Conservation (phyloP, 225 moss, liverwort and hornwort genomes). For the Marchantia paleacea region DNA sequence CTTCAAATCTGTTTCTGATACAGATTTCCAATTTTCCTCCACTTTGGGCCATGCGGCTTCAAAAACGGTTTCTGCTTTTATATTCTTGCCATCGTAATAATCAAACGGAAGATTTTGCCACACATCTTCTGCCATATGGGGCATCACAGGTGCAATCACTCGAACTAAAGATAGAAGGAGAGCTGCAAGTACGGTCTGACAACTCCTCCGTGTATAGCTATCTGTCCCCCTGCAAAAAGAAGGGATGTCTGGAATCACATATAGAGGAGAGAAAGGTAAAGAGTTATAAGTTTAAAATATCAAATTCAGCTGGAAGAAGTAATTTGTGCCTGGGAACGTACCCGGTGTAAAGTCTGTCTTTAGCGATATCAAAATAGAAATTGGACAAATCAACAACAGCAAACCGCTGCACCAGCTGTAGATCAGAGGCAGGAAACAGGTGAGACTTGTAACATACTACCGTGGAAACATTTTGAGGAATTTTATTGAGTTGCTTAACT, state of each 20-base stretch:
- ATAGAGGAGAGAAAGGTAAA: no score
- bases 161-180: slow-evolving; percentile 79
- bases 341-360: slow-evolving; percentile 97
- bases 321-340: slow-evolving; percentile 25
- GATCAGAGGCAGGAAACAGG: not conserved
- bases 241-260: not conserved
- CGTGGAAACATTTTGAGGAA: not conserved
- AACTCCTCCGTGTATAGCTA: slow-evolving; percentile 83
- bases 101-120: slow-evolving; percentile 90
- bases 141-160: slow-evolving; percentile 83
- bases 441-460: not conserved
- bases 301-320: not conserved
- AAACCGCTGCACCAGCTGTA: slow-evolving; percentile 86
- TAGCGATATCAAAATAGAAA: slow-evolving; percentile 94
- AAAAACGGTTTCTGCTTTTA: slow-evolving; percentile 65
- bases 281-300: not conserved
- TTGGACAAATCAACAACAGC: slow-evolving; percentile 92
- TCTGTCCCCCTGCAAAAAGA: slow-evolving; percentile 70
- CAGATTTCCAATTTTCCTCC: slow-evolving; percentile 67
- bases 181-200: slow-evolving; percentile 89
- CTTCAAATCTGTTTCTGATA: slow-evolving; percentile 54
- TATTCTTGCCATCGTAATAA: slow-evolving; percentile 39
- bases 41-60: slow-evolving; percentile 86
- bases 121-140: slow-evolving; percentile 96
- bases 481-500: no score